Base-by-base conservation (phyloP, 352 stramenopile genomes). In the Pythium sukuiense region DNA sequence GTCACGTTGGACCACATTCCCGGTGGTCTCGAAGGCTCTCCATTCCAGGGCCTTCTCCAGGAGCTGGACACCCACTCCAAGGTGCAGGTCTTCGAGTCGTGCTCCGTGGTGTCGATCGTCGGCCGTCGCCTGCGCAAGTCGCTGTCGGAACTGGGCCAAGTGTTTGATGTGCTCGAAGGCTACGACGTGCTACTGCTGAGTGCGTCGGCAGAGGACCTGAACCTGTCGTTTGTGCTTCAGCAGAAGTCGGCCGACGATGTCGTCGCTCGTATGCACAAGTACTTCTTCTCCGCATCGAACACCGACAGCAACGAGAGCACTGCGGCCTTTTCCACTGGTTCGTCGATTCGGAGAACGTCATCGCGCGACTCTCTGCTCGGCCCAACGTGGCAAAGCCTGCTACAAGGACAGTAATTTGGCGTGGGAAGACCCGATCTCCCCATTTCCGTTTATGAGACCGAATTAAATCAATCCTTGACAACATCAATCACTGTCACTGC, bases 1-100 rank as follows among this genome's bases (percentile, higher is more conserved):
- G 83, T 95, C 37, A 96, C 88, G 45, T 71, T 96, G 20, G 88
- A 96, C 59, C 85, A 95, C 62, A 93, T 96, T 49, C 88, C 88
- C 2, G 88, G 87, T 35, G 88, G 88, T 13, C 68, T 92, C 26
- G 66, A 83, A 8, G 88, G 88, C 32, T 72, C 78, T 8, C 77
- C 82, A 41, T 96, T 96, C 73, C 65, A 81, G 55, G 68, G 76
- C 18, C 65, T 96, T 56, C 63, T 96, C 0, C 71, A 88, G 45
- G 74, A 75, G 20, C 68, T 96, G 16, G 80, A 92, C 35, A 61
- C 78, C 27, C 83, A 93, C 67, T 89, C 83, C 29, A 84, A 83
- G 52, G 87, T 96, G 30, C 73, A 85, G 16, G 87, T 95, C 26
- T 87, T 92, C 46, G 76, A 85, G 50, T 74, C 85, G 30, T 96